Base-by-base conservation (phyloP, 164 flowering plant species). In the Liriodendron chinense region DNA sequence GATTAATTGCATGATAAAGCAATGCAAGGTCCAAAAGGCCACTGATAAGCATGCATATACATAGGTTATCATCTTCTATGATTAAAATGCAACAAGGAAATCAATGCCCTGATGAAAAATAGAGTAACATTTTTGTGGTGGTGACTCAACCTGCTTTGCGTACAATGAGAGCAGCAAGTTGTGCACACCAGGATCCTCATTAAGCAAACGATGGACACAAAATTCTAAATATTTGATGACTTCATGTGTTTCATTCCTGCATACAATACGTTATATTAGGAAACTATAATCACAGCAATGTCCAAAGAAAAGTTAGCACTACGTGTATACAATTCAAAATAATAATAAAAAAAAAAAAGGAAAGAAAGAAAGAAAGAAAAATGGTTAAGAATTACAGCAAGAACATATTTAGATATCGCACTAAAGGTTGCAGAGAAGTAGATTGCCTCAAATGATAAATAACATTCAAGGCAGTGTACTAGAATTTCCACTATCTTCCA, bases 201-300 rank as follows among this genome's bases (percentile, higher is more conserved):
- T 96, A 78, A 83, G 92, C 89, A 92, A 83, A 73, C 89, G 94
- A 82, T 90, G 97, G 77, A 96, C 96, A 82, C 98, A 96, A 74
- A 85, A 93, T 79, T 96, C 98, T 78, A 96, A 79, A 82, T 94
- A 96, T 80, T 93, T 96, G 76, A 96, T 92, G 50, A 93, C 98
- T 86, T 96, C 98, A 83, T 96, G 98, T 49, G 98, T 93, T 85
- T 96, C 98, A 85, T 96, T 94, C 91, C 99, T 96, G 93, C 77
- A 86, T 62, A 69, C 74, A 28, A 73, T 21, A 43, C 47, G 9
- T 21, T 1, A 50, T 10, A 26, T 18, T 23, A 66, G 43, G 69
- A 70, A 48, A 50, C 18, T 18, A 47, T 4, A 10, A 47, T 21
- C 10, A 34, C 21, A n/a, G 43, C 47, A 34, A 34, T 18, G 1